Base-by-base conservation (phyloP, 768 basidiomycete species). In the Phylloporus arenicola region DNA sequence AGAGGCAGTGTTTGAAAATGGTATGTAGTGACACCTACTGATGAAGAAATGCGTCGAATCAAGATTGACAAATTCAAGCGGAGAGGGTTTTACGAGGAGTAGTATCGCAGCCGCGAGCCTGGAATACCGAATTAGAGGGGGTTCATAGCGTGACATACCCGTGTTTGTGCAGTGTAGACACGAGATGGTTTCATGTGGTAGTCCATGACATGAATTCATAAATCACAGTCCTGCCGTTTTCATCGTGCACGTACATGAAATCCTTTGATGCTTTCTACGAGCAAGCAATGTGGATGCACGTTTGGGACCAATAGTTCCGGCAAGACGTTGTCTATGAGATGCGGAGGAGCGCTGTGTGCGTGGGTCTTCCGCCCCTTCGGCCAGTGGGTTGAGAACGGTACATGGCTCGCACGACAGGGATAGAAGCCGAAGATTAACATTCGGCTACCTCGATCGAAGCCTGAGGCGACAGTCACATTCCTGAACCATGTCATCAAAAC, bases 331-430 rank as follows among this genome's bases (percentile, higher is more conserved):
- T 79, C 73, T 38, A 89, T 71, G 34, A 92, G 75, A 64, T 86
- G 81, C n/a, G 19, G 89, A 72, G 64, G 91, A 92, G 0, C 86
- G 87, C 53, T 75, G 73, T 8, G 88, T 88, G 13, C 88, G 79
- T 11, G 88, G 84, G 69, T 92, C 89, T 11, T 69, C 68, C 8
- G 76, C 78, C 10, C 85, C 87, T 70, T 83, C 83, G 9, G 85
- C 84, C 13, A 75, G 71, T 4, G 86, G 82, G 59, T 88, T 89
- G 45, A 92, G 70, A 3, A 88, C 78, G 0, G 89, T 90, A 59
- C 90, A 91, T 0, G 89, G 89, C 60, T 91, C 88, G 63, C 88
- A 92, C 7, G 88, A 81, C 6, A 88, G 89, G 0, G 88, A 90
- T 40, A 89, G 65, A 16, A 91, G 75, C 88, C 89, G 91, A 5